phyloP scores from a whole-genome alignment of 495 filamentous ascomycete genomes.

The Hyaloscypha hepaticicola region DNA sequence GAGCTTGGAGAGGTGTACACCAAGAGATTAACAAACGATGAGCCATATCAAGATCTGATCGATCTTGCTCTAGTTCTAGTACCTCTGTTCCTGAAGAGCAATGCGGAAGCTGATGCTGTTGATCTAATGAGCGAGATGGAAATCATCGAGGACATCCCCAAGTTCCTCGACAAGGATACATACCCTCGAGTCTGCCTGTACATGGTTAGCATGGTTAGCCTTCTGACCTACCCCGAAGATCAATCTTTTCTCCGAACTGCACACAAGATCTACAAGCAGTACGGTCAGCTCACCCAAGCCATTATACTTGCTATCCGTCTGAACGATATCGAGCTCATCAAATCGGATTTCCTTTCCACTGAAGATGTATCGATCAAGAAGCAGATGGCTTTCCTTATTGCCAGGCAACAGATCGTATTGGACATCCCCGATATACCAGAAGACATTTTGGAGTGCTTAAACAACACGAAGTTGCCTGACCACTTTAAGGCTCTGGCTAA shows the following conservation, averaged over 20 bases:
- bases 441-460: slow-evolving; percentile 76
- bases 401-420: slow-evolving; percentile 86
- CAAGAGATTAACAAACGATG: slow-evolving; percentile 61
- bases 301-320: slow-evolving; percentile 92
- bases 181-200: slow-evolving; percentile 93
- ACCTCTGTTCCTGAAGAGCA: slow-evolving; percentile 93
- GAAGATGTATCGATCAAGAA: slow-evolving; percentile 80
- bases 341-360: slow-evolving; percentile 74
- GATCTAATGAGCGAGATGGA: slow-evolving; percentile 96
- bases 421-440: slow-evolving; percentile 59
- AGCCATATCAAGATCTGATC: slow-evolving; percentile 68
- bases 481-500: slow-evolving; percentile 93
- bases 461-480: slow-evolving; percentile 82
- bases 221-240: slow-evolving; percentile 96
- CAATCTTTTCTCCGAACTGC: slow-evolving; percentile 88
- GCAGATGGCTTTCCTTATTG: slow-evolving; percentile 92
- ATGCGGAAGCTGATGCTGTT: slow-evolving; percentile 96
- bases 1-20: slow-evolving; percentile 94
- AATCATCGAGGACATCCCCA: slow-evolving; percentile 88
- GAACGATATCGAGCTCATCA: slow-evolving; percentile 80
- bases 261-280: slow-evolving; percentile 87
- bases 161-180: slow-evolving; percentile 90
- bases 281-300: slow-evolving; percentile 88
- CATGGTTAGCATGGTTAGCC: slow-evolving; percentile 98
- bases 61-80: slow-evolving; percentile 82